Base-by-base conservation (phyloP, 2,329 filamentous ascomycete species). In the Ilyonectria mors-panacis region DNA sequence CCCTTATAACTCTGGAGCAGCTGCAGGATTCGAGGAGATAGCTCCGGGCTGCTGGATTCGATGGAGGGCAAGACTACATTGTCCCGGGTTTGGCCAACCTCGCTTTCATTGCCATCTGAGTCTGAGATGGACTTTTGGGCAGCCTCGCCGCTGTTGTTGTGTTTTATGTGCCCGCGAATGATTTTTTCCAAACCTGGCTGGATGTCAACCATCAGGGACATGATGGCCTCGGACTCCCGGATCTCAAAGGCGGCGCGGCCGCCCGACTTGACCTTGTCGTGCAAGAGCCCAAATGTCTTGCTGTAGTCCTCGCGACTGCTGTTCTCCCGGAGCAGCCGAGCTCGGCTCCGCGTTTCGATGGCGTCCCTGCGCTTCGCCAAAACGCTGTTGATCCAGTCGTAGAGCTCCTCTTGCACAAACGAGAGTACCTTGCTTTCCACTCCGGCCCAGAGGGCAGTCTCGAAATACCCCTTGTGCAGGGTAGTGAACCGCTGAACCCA, bases 131-230 rank as follows among this genome's bases (percentile, higher is more conserved):
- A 10, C 15, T 50, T 19, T 1, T 28, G 12, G 5, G 26, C 23
- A 17, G 15, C 23, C 17, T n/a, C 23, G 12, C 26, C n/a, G 44
- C 23, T 8, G 47, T 8, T 37, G 15, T 59, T 13, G 23, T n/a
- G 55, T 19, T n/a, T n/a, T 33, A 39, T 23, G 17, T 48, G 23
- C 1, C 65, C 21, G 1, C 15, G 26, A n/a, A 71, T 51, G 0
- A 44, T 30, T 0, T 30, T 30, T 26, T 45, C n/a, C 2, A 75
- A 23, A 1, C 26, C 17, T 1, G 65, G 67, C 12, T 59, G 62
- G 8, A 76, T 65, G 5, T 75, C 59, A 17, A 59, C 17, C 2
- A 70, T 50, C 6, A 72, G 37, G 0, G 73, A 73, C 44, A 72
- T 26, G 8, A 74, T 12, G 1, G 53, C 70, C 4, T 74, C 72